Percentiles rank a stretch among this genome's conserved stretches.
Evolutionary conservation across 768 basidiomycete genomes (phyloP).

Genomic region (Mycena galericulata): DNA sequence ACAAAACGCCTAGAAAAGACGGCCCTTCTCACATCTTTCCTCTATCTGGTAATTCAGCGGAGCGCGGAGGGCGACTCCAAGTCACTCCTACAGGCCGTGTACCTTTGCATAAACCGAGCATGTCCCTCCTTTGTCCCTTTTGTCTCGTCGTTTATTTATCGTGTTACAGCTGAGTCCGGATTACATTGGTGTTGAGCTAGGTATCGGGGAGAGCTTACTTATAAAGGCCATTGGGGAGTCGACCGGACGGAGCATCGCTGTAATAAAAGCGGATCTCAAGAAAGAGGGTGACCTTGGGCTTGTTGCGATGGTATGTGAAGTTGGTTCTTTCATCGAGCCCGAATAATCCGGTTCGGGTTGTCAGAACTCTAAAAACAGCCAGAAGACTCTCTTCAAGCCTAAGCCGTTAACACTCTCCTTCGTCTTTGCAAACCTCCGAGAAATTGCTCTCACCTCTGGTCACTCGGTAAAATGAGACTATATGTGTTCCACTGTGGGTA

Average conservation of each 20-base stretch:
- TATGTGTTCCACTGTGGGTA: constrained; percentile 12
- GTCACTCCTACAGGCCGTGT: constrained; percentile 88
- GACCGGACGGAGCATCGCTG: constrained; percentile 85
- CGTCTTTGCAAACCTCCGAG: constrained; percentile 90
- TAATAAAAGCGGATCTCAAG: constrained; percentile 93
- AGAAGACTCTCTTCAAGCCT: constrained; percentile 94
- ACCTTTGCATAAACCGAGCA: constrained; percentile 97
- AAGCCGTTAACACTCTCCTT: constrained; percentile 89
- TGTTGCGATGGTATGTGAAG: constrained; percentile 86
- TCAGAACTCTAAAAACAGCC: constrained; percentile 92
- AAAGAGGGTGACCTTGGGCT: constrained; percentile 95
- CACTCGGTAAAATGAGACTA: constrained; percentile 68
- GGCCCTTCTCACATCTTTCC: constrained; percentile 86
- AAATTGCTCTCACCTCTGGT: constrained; percentile 89
- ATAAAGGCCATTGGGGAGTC: constrained; percentile 96
- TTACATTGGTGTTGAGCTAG: constrained; percentile 94
- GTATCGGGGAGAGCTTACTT: constrained; percentile 94
- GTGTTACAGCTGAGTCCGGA: constrained; percentile 86
- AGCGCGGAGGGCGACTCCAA: constrained; percentile 80
- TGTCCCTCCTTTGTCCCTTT: constrained; percentile 38
- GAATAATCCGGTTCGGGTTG: not conserved
- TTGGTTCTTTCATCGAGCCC: not conserved
- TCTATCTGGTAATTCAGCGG: constrained; percentile 90
- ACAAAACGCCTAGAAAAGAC: constrained; percentile 96
- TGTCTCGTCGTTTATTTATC: constrained; percentile 18